phyloP scores from a whole-genome alignment of 2,329 filamentous ascomycete species.

The Pestalotiopsis sp. region DNA sequence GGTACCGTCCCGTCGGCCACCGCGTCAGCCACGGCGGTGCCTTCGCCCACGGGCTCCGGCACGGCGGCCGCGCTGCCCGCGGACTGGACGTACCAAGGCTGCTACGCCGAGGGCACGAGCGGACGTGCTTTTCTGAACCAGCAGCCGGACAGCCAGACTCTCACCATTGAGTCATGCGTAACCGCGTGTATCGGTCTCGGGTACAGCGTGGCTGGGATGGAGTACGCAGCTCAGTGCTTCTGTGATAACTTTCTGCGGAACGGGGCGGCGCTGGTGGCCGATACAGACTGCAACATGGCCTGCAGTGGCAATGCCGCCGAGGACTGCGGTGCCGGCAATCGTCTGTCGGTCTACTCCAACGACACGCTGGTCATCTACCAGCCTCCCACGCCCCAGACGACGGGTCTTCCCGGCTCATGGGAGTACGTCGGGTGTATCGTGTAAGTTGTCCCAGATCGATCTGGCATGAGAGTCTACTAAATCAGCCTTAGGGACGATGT shows the following conservation, averaged over 20 bases:
- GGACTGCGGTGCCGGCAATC: slow-evolving; percentile 25
- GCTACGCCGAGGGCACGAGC: slow-evolving; percentile 23
- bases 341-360: slow-evolving; percentile 25
- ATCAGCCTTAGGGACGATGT: slow-evolving; percentile 21
- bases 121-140: slow-evolving; percentile 21
- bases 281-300: slow-evolving; percentile 25
- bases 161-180: slow-evolving; percentile 26
- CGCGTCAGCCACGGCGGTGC: not conserved
- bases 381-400: slow-evolving; percentile 20
- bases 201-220: slow-evolving; percentile 34
- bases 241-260: slow-evolving; percentile 25
- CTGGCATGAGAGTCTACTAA: not conserved
- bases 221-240: slow-evolving; percentile 36
- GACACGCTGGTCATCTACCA: slow-evolving; percentile 20
- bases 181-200: slow-evolving; percentile 21
- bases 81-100: slow-evolving; percentile 23
- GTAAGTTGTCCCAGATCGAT: slow-evolving; percentile 10
- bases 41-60: slow-evolving; percentile 9
- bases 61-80: slow-evolving; percentile 17
- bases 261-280: slow-evolving; percentile 20
- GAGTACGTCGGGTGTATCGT: slow-evolving; percentile 25
- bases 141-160: slow-evolving; percentile 22
- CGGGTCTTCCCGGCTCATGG: slow-evolving; percentile 18
- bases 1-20: slow-evolving; percentile 10
- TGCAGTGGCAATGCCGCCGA: slow-evolving; percentile 25